Conservation (phyloP, 116 monocot genomes). For the Phalaenopsis hybrid region DNA sequence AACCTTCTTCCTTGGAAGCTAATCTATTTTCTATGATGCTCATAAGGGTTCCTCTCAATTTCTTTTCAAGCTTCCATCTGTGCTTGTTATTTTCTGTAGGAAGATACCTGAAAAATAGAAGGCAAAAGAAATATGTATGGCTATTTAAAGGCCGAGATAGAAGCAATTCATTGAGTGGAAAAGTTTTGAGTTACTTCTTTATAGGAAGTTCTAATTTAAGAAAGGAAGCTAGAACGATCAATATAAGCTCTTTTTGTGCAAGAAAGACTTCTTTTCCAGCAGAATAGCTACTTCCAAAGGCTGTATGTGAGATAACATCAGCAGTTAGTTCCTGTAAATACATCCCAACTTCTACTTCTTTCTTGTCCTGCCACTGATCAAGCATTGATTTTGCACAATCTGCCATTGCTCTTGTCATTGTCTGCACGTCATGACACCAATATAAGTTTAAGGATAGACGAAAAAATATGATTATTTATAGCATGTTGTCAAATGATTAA, state of each 20-base stretch:
- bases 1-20: conserved; percentile 17
- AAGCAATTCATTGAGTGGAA: background rate
- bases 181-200: background rate
- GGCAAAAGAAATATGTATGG: background rate
- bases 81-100: conserved; percentile 33
- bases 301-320: conserved; percentile 34
- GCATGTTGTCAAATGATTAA: no score
- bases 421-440: no score
- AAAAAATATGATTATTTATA: no score
- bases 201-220: conserved; percentile 3
- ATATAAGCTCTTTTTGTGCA: conserved; percentile 29
- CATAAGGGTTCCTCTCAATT: conserved; percentile 20
- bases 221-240: conserved; percentile 3
- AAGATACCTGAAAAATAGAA: conserved; percentile 33
- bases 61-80: conserved; percentile 39
- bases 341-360: conserved; percentile 19
- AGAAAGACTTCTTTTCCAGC: conserved; percentile 38
- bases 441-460: no score
- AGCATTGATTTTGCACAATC: conserved; percentile 37
- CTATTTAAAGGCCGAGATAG: background rate
- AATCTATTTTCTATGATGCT: conserved; percentile 33
- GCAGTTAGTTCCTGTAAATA: conserved; percentile 33
- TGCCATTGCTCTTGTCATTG: conserved; percentile 18
- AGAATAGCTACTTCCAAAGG: conserved; percentile 39
- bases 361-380: conserved; percentile 25